Evolutionary conservation across 352 stramenopile species (phyloP), one percentile per base, ranked within the genome.

Genomic region (Pythium periplocum): DNA sequence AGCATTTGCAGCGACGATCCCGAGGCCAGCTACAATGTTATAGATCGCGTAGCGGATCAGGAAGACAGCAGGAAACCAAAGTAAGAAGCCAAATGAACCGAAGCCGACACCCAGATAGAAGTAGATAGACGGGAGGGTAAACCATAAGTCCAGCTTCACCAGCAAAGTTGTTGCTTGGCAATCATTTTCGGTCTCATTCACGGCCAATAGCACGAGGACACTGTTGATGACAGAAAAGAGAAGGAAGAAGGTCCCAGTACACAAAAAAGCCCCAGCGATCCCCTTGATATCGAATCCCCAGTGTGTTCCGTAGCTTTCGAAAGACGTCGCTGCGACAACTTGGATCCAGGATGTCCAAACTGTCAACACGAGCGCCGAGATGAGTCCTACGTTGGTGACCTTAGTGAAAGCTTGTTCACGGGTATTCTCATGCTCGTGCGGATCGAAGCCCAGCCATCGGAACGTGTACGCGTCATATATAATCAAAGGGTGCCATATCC

Each of bases 381-480:
- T 71, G 39, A 71, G 44, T 1, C 52, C 63, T 1, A 71, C 55
- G 17, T 71, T 64, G 26, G 59, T 68, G 47, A 70, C 51, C 39
- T 73, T 73, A 8, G 61, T 69, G 41, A 68, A 65, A 3, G 61
- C 51, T 46, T 73, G 44, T 32, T 69, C 45, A 26, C 56, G 55
- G 34, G 59, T 73, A 41, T 73, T 67, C 31, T 56, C 42, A n/a
- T 61, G 46, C 50, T 64, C 57, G n/a, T 57, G 51, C 6, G 57
- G 61, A 32, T 73, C 61, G 45, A 69, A 69, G 6, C 51, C 55
- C 17, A 72, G 64, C 60, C 65, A 73, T 12, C 64, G 55, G 38
- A 72, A 69, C 43, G 64, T 67, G 44, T 73, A 69, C 3, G 65
- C 57, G 54, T 69, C 61, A 44, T 59, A 67, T 42, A 73, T 38